Conservation (phyloP, 768 basidiomycete genomes). For the Podaxis sp. region DNA sequence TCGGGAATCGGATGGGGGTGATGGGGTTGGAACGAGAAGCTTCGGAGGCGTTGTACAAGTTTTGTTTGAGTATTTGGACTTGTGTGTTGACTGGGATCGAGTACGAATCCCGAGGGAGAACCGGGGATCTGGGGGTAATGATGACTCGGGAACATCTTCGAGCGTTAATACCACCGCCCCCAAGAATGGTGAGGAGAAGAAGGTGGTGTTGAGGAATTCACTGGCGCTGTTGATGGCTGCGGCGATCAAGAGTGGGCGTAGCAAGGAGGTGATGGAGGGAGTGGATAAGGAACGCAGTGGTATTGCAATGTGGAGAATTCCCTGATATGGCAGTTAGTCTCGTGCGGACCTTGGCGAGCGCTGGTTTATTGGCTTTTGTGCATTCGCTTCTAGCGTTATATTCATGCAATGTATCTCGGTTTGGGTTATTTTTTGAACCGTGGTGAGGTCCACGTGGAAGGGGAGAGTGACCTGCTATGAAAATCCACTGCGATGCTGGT, state of each 20-base stretch:
- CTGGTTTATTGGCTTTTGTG: neutral
- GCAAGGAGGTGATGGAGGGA: constrained; percentile 55
- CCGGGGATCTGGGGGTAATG: neutral
- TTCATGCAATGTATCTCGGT: neutral
- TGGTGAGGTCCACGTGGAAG: neutral
- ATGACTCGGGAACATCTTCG: neutral
- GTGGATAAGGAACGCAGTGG: constrained; percentile 58
- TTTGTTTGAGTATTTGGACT: constrained; percentile 56
- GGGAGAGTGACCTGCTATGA: neutral
- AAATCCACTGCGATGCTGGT: neutral
- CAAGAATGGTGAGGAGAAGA: constrained; percentile 23
- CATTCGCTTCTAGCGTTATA: neutral
- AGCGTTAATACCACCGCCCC: neutral
- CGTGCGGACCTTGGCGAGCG: neutral
- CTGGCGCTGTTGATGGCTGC: constrained; percentile 52
- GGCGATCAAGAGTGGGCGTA: constrained; percentile 51
- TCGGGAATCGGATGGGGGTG: constrained; percentile 13
- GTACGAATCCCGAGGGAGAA: constrained; percentile 32
- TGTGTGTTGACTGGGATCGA: constrained; percentile 65
- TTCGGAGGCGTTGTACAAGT: constrained; percentile 57
- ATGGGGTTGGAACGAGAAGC: constrained; percentile 14
- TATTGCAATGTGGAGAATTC: constrained; percentile 69
- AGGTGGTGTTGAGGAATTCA: constrained; percentile 45
- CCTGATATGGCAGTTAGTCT: constrained; percentile 27
- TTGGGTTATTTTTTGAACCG: neutral